Evolutionary conservation across 306 rosid genomes (phyloP).

Genomic region (Gastrolobium bilobum): DNA sequence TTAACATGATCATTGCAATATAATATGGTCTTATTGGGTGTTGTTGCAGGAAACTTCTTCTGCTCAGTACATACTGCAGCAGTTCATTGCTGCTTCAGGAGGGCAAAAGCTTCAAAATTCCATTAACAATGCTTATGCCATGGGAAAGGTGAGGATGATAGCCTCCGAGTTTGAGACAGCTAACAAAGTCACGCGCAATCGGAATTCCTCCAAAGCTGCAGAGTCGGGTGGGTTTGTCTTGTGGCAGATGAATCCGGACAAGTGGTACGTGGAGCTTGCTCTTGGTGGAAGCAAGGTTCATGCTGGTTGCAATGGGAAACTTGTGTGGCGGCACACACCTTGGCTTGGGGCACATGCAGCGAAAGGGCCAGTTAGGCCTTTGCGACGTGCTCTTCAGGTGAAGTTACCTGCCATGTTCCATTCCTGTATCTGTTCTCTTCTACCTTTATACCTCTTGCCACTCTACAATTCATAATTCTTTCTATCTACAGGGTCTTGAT

Average conservation of each 20-base stretch:
- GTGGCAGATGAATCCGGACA: slow-evolving; percentile 99
- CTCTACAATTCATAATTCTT: background rate
- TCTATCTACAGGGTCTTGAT: slow-evolving; percentile 83
- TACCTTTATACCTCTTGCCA: background rate
- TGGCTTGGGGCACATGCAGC: slow-evolving; percentile 99
- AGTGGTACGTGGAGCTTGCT: slow-evolving; percentile 99
- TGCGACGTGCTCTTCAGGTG: slow-evolving; percentile 97
- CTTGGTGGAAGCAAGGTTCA: slow-evolving; percentile 98
- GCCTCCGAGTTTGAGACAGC: slow-evolving; percentile 98
- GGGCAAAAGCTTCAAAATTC: slow-evolving; percentile 92
- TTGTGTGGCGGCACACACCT: slow-evolving; percentile 99
- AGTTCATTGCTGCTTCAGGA: slow-evolving; percentile 94
- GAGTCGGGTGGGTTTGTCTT: slow-evolving; percentile 95
- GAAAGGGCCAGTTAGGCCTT: slow-evolving; percentile 96
- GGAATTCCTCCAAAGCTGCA: slow-evolving; percentile 83
- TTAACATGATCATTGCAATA: slow-evolving; percentile 5
- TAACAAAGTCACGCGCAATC: slow-evolving; percentile 74
- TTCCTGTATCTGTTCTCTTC: background rate
- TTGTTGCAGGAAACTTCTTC: slow-evolving; percentile 89
- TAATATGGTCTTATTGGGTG: slow-evolving; percentile 32
- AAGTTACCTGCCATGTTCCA: background rate
- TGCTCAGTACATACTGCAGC: slow-evolving; percentile 98
- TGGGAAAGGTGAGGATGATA: slow-evolving; percentile 97
- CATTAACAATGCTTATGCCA: slow-evolving; percentile 87
- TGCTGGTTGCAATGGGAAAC: slow-evolving; percentile 97